Base-by-base conservation (phyloP, 2,329 filamentous ascomycete genomes). In the Talaromyces verruculosus region DNA sequence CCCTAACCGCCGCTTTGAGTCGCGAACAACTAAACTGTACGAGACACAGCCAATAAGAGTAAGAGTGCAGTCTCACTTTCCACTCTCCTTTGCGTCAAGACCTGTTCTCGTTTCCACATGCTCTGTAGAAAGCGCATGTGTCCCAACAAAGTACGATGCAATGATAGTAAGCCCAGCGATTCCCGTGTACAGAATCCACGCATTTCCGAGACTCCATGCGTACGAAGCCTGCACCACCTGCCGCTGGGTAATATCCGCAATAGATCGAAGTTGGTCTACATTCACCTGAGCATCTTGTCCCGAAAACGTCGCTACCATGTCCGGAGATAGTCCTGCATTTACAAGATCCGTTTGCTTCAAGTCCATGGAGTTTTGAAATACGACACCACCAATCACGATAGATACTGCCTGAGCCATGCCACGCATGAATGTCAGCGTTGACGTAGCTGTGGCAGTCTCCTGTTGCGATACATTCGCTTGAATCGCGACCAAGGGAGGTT, bases 391-490 rank as follows among this genome's bases (percentile, higher is more conserved):
- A 43, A 86, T 73, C 8, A 86, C 84, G 47, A 87, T 80, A 0
- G 83, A 84, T 30, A 87, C 77, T 53, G 82, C 78, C 0, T 82
- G 84, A 2, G 81, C 78, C 33, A 88, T 75, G 68, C 84, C 83
- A 11, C 85, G 81, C 59, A 61, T 61, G 69, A 87, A 87, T 5
- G 78, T 75, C 70, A 84, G 85, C 1, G 84, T 84, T 0, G 83
- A 81, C 0, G 85, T 86, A 6, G 84, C 85, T 1, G 84, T 82
- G 1, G 84, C 85, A 1, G 69, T 71, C 60, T 84, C 79, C 67
- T 80, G 79, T 19, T 59, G 63, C 17, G 76, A 68, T 8, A 84
- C 81, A 4, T 76, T 75, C 30, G 77, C 78, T 68, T 86, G 84
- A 0, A 86, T 72, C 2, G 83, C 82, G 30, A 86, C 79, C 19